phyloP scores from a whole-genome alignment of 202 grass and related monocot species.

The Panicum virgatum region DNA sequence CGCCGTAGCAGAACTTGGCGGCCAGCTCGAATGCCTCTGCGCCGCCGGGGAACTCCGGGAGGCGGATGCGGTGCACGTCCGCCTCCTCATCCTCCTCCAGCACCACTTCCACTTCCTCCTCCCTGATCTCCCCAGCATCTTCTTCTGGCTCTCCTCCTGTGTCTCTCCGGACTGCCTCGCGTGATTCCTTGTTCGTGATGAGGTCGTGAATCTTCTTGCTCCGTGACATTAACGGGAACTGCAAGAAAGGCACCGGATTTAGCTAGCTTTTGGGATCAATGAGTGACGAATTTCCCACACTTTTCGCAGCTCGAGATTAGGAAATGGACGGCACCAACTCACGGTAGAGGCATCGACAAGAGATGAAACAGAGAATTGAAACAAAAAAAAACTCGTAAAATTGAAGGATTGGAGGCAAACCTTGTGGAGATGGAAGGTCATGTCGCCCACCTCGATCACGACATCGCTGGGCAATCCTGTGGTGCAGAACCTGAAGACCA shows the following conservation, averaged over 20 bases:
- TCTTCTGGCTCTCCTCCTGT: conserved; percentile 29
- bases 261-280: conserved; percentile 41
- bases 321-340: conserved; percentile 21
- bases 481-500: conserved; percentile 83
- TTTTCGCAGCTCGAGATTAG: conserved; percentile 8
- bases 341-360: neutral
- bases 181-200: conserved; percentile 49
- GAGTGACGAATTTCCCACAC: neutral
- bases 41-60: conserved; percentile 80
- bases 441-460: conserved; percentile 91
- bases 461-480: conserved; percentile 96
- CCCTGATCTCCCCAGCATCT: conserved; percentile 51
- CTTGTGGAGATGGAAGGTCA: conserved; percentile 99
- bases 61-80: conserved; percentile 66
- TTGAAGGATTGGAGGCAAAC: conserved; percentile 35
- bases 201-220: conserved; percentile 88
- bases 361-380: neutral
- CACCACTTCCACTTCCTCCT: conserved; percentile 47
- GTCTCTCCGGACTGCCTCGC: conserved; percentile 8
- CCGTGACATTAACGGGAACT: conserved; percentile 98
- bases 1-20: conserved; percentile 94
- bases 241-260: conserved; percentile 35
- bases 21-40: conserved; percentile 86
- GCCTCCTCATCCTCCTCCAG: conserved; percentile 72
- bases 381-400: conserved; percentile 25